Evolutionary conservation across 2,329 filamentous ascomycete species (phyloP).

Genomic region (Chaetomium sp.): DNA sequence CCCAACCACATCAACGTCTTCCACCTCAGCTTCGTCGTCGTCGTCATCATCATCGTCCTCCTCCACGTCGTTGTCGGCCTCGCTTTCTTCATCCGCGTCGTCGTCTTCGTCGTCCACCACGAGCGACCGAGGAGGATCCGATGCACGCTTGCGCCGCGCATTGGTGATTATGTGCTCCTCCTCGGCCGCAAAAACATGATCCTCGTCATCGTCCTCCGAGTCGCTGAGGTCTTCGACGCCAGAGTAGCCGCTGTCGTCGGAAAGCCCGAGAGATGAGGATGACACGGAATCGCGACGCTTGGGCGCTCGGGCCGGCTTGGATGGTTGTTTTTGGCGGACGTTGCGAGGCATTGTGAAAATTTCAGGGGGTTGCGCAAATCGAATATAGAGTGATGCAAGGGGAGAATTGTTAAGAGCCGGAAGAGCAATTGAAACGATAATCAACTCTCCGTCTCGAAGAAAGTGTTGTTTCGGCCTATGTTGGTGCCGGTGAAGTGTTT

Average conservation of each 20-base stretch:
- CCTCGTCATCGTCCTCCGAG: slow-evolving; percentile 69
- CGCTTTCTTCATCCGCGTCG: slow-evolving; percentile 9
- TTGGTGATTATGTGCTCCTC: slow-evolving; percentile 62
- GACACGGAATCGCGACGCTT: slow-evolving; percentile 48
- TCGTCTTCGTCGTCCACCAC: slow-evolving; percentile 32
- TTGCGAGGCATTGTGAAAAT: slow-evolving; percentile 45
- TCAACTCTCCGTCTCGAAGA: neutral
- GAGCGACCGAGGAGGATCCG: slow-evolving; percentile 46
- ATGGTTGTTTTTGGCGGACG: slow-evolving; percentile 42
- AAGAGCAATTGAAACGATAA: neutral
- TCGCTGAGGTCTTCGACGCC: slow-evolving; percentile 75
- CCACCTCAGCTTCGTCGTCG: slow-evolving; percentile 37
- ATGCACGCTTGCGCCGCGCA: slow-evolving; percentile 32
- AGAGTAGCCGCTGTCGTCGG: slow-evolving; percentile 65
- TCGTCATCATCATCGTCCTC: slow-evolving; percentile 34
- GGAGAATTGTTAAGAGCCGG: neutral
- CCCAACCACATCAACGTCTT: slow-evolving; percentile 47
- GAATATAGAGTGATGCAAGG: neutral
- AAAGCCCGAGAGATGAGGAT: slow-evolving; percentile 48
- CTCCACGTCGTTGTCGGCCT: slow-evolving; percentile 29
- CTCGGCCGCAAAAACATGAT: slow-evolving; percentile 70
- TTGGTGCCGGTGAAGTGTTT: neutral
- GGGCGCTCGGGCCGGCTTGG: slow-evolving; percentile 37
- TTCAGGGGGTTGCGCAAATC: neutral
- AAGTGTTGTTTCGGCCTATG: neutral